Evolutionary conservation across 768 basidiomycete species (phyloP).

Genomic region (Collybia nuda): DNA sequence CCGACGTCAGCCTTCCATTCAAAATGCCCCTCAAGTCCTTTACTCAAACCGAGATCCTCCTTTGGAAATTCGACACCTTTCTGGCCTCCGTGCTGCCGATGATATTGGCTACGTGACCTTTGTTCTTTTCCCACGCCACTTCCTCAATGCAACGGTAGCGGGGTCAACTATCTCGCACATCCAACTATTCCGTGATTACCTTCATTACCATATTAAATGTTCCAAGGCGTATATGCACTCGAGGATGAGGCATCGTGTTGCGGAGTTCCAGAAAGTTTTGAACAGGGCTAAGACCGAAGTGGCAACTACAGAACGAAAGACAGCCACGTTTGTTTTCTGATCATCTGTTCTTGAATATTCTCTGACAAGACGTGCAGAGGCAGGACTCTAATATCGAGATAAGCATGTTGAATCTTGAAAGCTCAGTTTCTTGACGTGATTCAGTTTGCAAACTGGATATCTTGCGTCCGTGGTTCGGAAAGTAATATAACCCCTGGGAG

Average conservation of each 20-base stretch:
- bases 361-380: conserved; percentile 37
- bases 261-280: conserved; percentile 93
- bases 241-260: conserved; percentile 89
- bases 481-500: too few relatives aligned
- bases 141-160: conserved; percentile 67
- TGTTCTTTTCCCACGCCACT: conserved; percentile 96
- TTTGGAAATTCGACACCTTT: conserved; percentile 89
- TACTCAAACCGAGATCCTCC: conserved; percentile 96
- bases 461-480: too few relatives aligned
- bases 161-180: conserved; percentile 88
- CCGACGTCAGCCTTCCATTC: conserved; percentile 87
- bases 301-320: conserved; percentile 81
- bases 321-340: conserved; percentile 68
- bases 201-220: conserved; percentile 99
- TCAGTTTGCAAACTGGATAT: too few relatives aligned
- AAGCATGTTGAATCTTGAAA: conserved; percentile 9
- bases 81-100: conserved; percentile 78
- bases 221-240: conserved; percentile 99
- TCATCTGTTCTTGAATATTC: not conserved
- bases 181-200: conserved; percentile 95
- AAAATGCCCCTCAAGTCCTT: conserved; percentile 95
- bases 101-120: conserved; percentile 97
- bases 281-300: conserved; percentile 96
- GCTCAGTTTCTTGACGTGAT: too few relatives aligned
- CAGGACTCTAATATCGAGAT: conserved; percentile 56